These are phyloP conservation scores for Paecilomyces niveus DNA, from an alignment of 2,329 filamentous ascomycete genomes.

Conservation along the genomic window DNA sequence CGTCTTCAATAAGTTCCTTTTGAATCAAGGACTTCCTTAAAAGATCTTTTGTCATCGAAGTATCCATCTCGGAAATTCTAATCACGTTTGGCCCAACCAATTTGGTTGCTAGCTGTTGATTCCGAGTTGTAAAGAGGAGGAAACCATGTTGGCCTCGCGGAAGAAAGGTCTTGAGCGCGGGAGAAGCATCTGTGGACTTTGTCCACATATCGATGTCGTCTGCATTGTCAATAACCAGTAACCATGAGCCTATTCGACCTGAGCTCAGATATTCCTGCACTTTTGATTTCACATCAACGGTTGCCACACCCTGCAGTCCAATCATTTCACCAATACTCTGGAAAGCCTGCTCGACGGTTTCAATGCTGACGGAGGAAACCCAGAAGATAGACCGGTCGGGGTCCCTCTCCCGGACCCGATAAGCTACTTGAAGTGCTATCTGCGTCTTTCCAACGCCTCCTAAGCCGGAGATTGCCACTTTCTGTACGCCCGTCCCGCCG, in stretches of 20 bases:
- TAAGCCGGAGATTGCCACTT: constrained; percentile 8
- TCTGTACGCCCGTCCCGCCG: background rate
- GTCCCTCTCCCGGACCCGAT: constrained; percentile 1
- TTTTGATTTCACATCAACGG: background rate
- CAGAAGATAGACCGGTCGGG: constrained; percentile 4
- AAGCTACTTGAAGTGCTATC: constrained; percentile 10
- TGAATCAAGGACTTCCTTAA: background rate
- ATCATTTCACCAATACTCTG: constrained; percentile 2
- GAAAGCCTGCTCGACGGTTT: constrained; percentile 8
- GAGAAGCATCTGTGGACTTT: constrained; percentile 1
- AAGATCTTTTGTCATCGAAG: constrained; percentile 4
- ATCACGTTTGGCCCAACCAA: constrained; percentile 13
- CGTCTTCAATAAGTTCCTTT: background rate
- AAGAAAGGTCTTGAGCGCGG: constrained; percentile 2
- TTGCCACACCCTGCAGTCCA: background rate
- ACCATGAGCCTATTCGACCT: constrained; percentile 12
- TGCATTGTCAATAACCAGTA: constrained; percentile 18
- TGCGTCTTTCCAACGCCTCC: constrained; percentile 12
- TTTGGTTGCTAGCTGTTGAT: constrained; percentile 9
- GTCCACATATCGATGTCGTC: constrained; percentile 14
- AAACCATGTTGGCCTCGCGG: constrained; percentile 12
- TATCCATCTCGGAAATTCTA: constrained; percentile 8
- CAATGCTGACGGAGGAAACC: constrained; percentile 1
- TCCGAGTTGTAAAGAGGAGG: constrained; percentile 22
- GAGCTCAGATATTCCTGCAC: constrained; percentile 8